These are phyloP conservation scores for Colletotrichum neosansevieriae DNA, from an alignment of 2,329 filamentous ascomycete species.

Conservation along the genomic window DNA sequence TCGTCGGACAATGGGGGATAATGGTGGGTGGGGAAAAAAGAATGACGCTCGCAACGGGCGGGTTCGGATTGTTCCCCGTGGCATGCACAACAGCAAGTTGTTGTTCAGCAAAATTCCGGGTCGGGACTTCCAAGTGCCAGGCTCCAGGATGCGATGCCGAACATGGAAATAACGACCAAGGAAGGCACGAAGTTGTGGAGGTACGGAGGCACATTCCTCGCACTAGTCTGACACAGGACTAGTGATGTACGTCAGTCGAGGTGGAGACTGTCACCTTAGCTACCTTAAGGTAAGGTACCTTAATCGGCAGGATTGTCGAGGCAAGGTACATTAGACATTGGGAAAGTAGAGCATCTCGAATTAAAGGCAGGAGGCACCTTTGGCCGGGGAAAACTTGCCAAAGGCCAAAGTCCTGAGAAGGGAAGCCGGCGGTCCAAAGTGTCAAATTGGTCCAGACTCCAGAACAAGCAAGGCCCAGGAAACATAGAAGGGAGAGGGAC, in stretches of 20 bases:
- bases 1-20: too few relatives aligned
- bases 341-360: too few relatives aligned
- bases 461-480: too few relatives aligned
- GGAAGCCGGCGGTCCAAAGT: too few relatives aligned
- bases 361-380: too few relatives aligned
- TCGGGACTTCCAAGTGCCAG: conserved; percentile 8
- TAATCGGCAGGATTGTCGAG: neutral
- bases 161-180: conserved; percentile 20
- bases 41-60: neutral
- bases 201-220: conserved; percentile 20
- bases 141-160: conserved; percentile 11
- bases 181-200: conserved; percentile 12
- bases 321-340: neutral
- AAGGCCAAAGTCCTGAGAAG: too few relatives aligned
- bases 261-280: neutral
- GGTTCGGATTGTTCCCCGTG: neutral
- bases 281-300: too few relatives aligned
- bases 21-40: too few relatives aligned
- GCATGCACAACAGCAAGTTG: neutral
- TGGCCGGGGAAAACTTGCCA: too few relatives aligned
- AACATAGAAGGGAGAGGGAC: too few relatives aligned
- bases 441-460: too few relatives aligned
- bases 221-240: conserved; percentile 1
- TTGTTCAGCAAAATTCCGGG: conserved; percentile 8
- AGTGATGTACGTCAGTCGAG: conserved; percentile 13